A percentile compares a stretch with the other conserved stretches of the same genome.
Evolutionary conservation across 1,139 yeast genomes (phyloP).

Genomic region (Taiozyma sp.): DNA sequence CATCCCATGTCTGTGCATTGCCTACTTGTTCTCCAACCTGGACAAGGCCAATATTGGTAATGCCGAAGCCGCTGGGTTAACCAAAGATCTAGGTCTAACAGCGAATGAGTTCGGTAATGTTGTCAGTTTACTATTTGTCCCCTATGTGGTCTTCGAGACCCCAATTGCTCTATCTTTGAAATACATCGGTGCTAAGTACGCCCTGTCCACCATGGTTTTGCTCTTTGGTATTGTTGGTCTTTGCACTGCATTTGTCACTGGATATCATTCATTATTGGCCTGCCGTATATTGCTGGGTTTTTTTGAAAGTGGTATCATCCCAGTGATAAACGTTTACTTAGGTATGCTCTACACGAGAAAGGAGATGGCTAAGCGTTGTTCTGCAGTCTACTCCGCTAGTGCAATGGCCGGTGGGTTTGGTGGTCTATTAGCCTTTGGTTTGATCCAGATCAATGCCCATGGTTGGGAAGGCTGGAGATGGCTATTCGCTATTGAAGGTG

Average conservation of each 20-base stretch:
- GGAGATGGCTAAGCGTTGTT: constrained; percentile 40
- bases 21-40: constrained; percentile 51
- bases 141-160: constrained; percentile 50
- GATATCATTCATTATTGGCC: constrained; percentile 40
- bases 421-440: constrained; percentile 41
- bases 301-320: constrained; percentile 54
- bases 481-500: constrained; percentile 51
- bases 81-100: constrained; percentile 41
- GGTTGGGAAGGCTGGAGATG: constrained; percentile 34
- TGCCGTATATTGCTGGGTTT: constrained; percentile 46
- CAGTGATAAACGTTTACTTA: constrained; percentile 36
- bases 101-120: constrained; percentile 49
- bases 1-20: constrained; percentile 47
- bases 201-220: constrained; percentile 31
- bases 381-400: constrained; percentile 38
- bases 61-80: constrained; percentile 55
- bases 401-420: constrained; percentile 44
- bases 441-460: constrained; percentile 33
- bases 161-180: constrained; percentile 43
- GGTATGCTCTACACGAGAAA: constrained; percentile 36
- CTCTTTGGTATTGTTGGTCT: constrained; percentile 47
- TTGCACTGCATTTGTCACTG: constrained; percentile 41
- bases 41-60: constrained; percentile 59
- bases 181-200: constrained; percentile 27
- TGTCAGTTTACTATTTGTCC: constrained; percentile 51